Evolutionary conservation across 371 early-diverging fungal genomes (phyloP).

Genomic region (Mortierella sp.): DNA sequence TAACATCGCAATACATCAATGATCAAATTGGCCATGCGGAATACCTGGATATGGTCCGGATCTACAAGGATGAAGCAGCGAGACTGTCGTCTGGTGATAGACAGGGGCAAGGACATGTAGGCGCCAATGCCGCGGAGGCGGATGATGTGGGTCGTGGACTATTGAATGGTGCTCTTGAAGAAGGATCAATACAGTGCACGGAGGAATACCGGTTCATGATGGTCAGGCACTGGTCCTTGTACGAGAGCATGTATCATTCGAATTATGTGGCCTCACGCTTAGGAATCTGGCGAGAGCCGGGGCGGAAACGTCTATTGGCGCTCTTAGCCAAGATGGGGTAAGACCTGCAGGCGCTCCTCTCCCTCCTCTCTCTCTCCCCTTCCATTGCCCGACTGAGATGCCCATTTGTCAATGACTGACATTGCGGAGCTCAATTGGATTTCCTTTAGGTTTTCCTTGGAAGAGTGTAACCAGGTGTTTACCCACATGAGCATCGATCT

Average conservation of each 20-base stretch:
- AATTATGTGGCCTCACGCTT: constrained; percentile 85
- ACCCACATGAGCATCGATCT: constrained; percentile 84
- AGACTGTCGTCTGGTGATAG: constrained; percentile 48
- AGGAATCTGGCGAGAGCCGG: constrained; percentile 87
- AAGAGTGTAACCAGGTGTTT: constrained; percentile 76
- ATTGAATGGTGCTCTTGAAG: constrained; percentile 18
- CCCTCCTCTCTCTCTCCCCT: no score
- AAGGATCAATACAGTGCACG: constrained; percentile 41
- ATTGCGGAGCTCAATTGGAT: neutral
- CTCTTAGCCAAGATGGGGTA: constrained; percentile 90
- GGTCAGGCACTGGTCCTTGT: constrained; percentile 92
- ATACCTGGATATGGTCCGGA: constrained; percentile 62
- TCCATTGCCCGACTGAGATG: no score
- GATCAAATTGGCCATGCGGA: constrained; percentile 68
- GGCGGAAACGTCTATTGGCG: constrained; percentile 77
- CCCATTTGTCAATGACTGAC: no score
- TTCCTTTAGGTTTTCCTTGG: constrained; percentile 67
- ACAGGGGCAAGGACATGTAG: neutral
- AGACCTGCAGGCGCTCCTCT: no score
- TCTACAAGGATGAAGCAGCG: constrained; percentile 70
- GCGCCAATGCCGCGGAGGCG: no score
- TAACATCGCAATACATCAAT: constrained; percentile 76
- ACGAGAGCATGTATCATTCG: constrained; percentile 88
- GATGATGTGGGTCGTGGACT: constrained; percentile 3
- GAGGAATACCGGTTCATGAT: constrained; percentile 88